Base-by-base conservation (phyloP, 1,139 yeast species). In the Hyphopichia pseudoburtonii region DNA sequence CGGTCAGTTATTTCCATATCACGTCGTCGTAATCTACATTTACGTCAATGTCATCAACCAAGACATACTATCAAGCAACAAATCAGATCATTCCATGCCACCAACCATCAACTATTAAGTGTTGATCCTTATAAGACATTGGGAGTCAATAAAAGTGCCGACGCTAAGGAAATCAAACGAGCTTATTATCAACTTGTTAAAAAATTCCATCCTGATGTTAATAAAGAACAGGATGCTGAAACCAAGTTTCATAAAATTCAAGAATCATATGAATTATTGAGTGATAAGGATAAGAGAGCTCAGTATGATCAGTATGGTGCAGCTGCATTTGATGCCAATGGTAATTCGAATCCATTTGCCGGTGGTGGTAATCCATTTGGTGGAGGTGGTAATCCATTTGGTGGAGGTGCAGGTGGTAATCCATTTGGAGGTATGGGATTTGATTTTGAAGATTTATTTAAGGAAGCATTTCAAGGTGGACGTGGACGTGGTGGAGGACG, bases 281-380 rank as follows among this genome's bases (percentile, higher is more conserved):
- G 89, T 35, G 96, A 92, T 59, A 86, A 90, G 42, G 80, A 79
- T 24, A 92, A 92, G 71, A 80, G 90, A 57, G 78, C 85, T 35
- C 96, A 90, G 55, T 92, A 80, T 56, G 98, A 94, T 56, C 95
- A 86, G 54, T 89, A 77, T 63, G 99, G 98, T 2, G 72, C 96
- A 0, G 76, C 87, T 9, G 96, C 95, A 0, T 89, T 89, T 56
- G 89, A 82, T 51, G 72, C 75, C 19, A 76, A 72, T 43, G 87
- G 82, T 2, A 80, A 77, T 38, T 76, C 76, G 31, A 77, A 73
- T 45, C 81, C 81, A 18, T 76, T 64, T 50, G 79, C 74, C 2
- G 79, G 70, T n/a, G 64, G 60, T 3, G 48, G 64, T 25, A 64
- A 66, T 39, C 68, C 74, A 37, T 64, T 60, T 40, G 76, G 71